phyloP scores from a whole-genome alignment of 331 rosid genomes.

The Erythrophleum ivorense region DNA sequence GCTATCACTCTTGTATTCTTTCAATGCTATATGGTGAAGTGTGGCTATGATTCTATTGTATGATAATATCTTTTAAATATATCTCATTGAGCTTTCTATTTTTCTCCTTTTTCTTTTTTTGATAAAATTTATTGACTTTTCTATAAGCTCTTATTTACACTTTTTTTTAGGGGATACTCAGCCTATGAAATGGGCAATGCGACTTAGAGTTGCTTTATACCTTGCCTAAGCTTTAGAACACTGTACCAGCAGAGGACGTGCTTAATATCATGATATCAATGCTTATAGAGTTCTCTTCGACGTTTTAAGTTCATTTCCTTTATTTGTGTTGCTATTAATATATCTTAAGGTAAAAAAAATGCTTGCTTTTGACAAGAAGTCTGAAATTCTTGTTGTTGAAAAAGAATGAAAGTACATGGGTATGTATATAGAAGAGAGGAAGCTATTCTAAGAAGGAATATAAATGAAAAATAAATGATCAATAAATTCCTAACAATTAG shows the following conservation, averaged over 20 bases:
- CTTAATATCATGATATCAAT: slow-evolving; percentile 75
- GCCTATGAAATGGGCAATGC: slow-evolving; percentile 76
- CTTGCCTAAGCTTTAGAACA: slow-evolving; percentile 77
- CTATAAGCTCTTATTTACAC: slow-evolving; percentile 9
- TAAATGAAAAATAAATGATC: too few relatives aligned
- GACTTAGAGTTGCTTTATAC: slow-evolving; percentile 67
- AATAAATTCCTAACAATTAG: too few relatives aligned
- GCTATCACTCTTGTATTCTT: slow-evolving; percentile 6
- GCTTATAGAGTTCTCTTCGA: slow-evolving; percentile 71
- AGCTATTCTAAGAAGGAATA: too few relatives aligned
- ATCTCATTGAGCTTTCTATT: neutral
- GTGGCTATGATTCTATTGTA: neutral
- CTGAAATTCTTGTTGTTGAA: too few relatives aligned
- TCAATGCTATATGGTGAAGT: neutral
- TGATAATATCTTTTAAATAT: neutral
- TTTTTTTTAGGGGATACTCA: slow-evolving; percentile 64
- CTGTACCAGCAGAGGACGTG: slow-evolving; percentile 69
- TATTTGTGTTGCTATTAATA: neutral
- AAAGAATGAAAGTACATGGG: too few relatives aligned
- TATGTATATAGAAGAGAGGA: too few relatives aligned
- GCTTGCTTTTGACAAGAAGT: neutral
- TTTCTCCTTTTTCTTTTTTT: too few relatives aligned
- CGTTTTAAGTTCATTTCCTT: slow-evolving; percentile 49
- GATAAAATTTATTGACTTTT: neutral
- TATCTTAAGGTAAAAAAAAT: neutral